Percentiles rank a stretch among this genome's conserved stretches.
phyloP scores from a whole-genome alignment of 1,139 yeast genomes.

The Pneumocystis carinii region DNA sequence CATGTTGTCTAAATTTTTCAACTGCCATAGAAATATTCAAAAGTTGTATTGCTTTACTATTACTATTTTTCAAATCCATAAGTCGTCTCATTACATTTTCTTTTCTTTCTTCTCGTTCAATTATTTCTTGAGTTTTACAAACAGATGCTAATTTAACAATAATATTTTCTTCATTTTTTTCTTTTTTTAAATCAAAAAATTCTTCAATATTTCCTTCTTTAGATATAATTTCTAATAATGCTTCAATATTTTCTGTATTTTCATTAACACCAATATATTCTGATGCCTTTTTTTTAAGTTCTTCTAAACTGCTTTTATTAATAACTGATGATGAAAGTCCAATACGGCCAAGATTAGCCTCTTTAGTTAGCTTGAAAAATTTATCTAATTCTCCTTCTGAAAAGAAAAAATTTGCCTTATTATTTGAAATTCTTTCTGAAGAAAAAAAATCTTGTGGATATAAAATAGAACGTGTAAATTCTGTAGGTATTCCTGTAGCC shows the following conservation, averaged over 20 bases:
- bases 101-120: conserved; percentile 38
- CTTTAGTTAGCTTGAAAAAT: not conserved
- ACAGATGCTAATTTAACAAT: not conserved
- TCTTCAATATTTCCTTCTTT: not conserved
- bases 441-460: conserved; percentile 1
- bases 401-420: conserved; percentile 1
- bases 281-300: not conserved
- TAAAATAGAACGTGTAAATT: conserved; percentile 6
- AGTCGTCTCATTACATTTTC: conserved; percentile 60
- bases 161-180: not conserved
- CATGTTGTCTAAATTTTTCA: conserved; percentile 63
- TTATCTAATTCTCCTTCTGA: not conserved
- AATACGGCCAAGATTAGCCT: not conserved
- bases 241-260: not conserved
- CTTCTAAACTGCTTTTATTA: not conserved
- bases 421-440: not conserved
- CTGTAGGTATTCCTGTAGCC: conserved; percentile 6
- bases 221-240: not conserved
- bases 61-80: conserved; percentile 57
- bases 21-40: conserved; percentile 52
- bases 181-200: not conserved
- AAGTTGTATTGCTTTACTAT: conserved; percentile 41
- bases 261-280: not conserved
- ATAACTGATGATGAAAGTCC: not conserved
- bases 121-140: not conserved